Evolutionary conservation across 352 stramenopile genomes (phyloP).

Genomic region (Phytopythium cucurbitacearum): DNA sequence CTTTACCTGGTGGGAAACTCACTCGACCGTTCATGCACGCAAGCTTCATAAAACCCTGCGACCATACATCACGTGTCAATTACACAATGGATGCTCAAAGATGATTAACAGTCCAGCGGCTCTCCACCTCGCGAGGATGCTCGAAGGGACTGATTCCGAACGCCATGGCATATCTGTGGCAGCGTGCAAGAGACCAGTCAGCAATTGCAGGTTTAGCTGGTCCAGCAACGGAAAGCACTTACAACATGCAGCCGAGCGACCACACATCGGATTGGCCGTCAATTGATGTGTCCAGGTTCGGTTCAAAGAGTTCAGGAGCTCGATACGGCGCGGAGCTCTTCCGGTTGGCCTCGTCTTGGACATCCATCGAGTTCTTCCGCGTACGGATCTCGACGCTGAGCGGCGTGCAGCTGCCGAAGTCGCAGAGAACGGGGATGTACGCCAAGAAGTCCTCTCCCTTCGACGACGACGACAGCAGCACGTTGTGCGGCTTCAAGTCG

Average conservation of each 20-base stretch:
- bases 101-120: background rate
- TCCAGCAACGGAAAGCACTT: constrained; percentile 12
- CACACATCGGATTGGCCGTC: constrained; percentile 84
- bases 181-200: background rate
- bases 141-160: constrained; percentile 83
- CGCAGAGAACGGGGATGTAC: constrained; percentile 78
- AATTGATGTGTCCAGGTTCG: constrained; percentile 48
- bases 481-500: constrained; percentile 84
- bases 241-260: constrained; percentile 82
- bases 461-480: constrained; percentile 66
- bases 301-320: constrained; percentile 83
- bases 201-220: background rate
- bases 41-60: constrained; percentile 79
- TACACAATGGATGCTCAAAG: background rate
- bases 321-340: constrained; percentile 83
- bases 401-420: constrained; percentile 79
- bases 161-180: constrained; percentile 70
- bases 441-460: constrained; percentile 62
- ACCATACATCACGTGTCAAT: constrained; percentile 4
- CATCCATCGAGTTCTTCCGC: constrained; percentile 62
- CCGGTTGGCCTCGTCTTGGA: constrained; percentile 75
- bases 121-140: constrained; percentile 53
- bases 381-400: constrained; percentile 67
- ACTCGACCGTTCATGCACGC: constrained; percentile 77
- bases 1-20: constrained; percentile 58